phyloP scores from a whole-genome alignment of 768 basidiomycete species.

The Lactarius tabidus region DNA sequence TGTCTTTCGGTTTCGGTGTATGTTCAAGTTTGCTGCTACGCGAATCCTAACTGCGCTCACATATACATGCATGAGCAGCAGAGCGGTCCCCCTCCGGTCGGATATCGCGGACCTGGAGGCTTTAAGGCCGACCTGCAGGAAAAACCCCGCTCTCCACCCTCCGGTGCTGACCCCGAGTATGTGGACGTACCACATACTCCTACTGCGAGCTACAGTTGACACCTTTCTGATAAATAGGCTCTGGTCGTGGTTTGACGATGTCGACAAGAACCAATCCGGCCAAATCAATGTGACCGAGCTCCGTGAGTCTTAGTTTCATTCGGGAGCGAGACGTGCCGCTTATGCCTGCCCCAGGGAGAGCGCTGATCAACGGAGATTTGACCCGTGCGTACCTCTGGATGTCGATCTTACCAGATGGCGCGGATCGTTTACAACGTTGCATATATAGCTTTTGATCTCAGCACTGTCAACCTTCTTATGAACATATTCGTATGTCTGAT shows the following conservation, averaged over 20 bases:
- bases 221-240: slow-evolving; percentile 41
- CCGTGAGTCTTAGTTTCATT: slow-evolving; percentile 42
- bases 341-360: slow-evolving; percentile 36
- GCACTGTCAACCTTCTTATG: slow-evolving; percentile 85
- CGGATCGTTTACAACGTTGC: not conserved
- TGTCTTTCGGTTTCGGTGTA: slow-evolving; percentile 22
- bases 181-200: slow-evolving; percentile 28
- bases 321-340: slow-evolving; percentile 28
- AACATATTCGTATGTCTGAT: slow-evolving; percentile 59
- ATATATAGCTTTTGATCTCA: slow-evolving; percentile 68
- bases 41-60: not conserved
- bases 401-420: not conserved
- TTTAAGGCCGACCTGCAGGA: slow-evolving; percentile 38
- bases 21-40: not conserved
- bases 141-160: slow-evolving; percentile 37
- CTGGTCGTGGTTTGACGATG: slow-evolving; percentile 68
- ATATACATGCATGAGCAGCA: not conserved
- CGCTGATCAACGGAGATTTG: slow-evolving; percentile 65
- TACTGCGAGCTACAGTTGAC: not conserved
- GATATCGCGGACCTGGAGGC: slow-evolving; percentile 33
- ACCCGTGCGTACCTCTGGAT: slow-evolving; percentile 49
- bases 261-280: slow-evolving; percentile 68
- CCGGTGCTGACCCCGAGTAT: slow-evolving; percentile 74
- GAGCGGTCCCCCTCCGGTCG: not conserved
- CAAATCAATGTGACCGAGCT: slow-evolving; percentile 62